phyloP scores from a whole-genome alignment of 78 protist species.

The Planoprotostelium fungivorum region DNA sequence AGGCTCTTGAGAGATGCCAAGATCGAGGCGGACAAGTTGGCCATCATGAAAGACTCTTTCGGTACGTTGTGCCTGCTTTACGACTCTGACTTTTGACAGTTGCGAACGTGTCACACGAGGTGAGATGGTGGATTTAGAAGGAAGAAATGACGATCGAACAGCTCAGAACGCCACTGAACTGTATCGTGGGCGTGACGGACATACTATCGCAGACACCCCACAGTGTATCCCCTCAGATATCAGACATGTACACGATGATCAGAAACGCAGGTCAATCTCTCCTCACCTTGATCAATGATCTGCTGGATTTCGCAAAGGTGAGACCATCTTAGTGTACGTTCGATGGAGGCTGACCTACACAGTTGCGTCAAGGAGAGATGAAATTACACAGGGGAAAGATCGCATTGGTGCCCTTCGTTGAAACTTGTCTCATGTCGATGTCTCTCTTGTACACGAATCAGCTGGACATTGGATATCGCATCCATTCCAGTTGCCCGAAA shows the following conservation, averaged over 20 bases:
- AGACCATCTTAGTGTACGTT: not conserved
- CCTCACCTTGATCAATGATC: not conserved
- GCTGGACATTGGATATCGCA: not conserved
- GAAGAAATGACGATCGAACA: not conserved
- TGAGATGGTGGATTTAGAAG: not conserved
- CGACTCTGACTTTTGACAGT: not conserved
- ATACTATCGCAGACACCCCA: not conserved
- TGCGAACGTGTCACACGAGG: not conserved
- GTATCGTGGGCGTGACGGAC: not conserved
- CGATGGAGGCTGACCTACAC: not conserved
- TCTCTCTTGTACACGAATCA: not conserved
- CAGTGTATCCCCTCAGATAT: not conserved
- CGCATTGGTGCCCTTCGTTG: not conserved
- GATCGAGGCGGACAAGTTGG: not conserved
- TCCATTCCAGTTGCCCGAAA: not conserved
- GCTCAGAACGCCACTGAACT: not conserved
- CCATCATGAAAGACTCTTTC: not conserved
- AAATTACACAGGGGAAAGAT: not conserved
- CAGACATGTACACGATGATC: not conserved
- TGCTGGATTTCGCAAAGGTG: not conserved
- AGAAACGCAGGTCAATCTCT: not conserved
- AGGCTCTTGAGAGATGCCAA: not conserved
- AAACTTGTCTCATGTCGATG: not conserved
- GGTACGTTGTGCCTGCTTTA: not conserved
- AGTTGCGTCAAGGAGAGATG: not conserved